These are phyloP conservation scores for Naganishia albida DNA, from an alignment of 1,284 basidiomycete species.

Conservation along the genomic window DNA sequence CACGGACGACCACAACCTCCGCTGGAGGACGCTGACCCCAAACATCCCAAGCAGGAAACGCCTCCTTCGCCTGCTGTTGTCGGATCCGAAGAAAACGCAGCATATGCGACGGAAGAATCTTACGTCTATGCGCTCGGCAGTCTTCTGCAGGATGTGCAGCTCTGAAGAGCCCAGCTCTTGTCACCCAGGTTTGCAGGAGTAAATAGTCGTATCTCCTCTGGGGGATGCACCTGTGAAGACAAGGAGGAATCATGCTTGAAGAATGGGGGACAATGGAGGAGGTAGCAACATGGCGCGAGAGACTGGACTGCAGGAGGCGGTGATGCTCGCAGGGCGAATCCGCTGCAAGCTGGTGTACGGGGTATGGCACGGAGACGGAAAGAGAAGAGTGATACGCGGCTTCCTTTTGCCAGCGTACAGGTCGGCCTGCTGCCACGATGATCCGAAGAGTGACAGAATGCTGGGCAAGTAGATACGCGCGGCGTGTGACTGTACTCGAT, in stretches of 20 bases:
- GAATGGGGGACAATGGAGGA: neutral
- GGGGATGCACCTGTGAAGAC: neutral
- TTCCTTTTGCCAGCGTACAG: no score
- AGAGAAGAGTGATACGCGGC: no score
- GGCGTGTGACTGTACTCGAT: no score
- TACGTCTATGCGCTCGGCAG: constrained; percentile 19
- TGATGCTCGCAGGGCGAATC: neutral
- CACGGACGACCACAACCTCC: constrained; percentile 10
- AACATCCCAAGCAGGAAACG: neutral
- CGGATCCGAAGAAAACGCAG: neutral
- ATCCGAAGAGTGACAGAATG: no score
- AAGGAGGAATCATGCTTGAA: constrained; percentile 1
- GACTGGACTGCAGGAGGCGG: neutral
- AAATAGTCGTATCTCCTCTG: neutral
- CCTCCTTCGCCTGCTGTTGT: neutral
- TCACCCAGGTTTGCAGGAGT: neutral
- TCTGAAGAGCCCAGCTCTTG: neutral
- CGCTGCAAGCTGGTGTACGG: no score
- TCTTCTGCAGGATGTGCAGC: constrained; percentile 20
- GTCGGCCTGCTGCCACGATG: no score
- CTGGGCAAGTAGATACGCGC: no score
- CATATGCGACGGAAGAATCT: constrained; percentile 10
- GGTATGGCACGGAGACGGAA: no score
- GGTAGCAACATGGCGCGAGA: neutral
- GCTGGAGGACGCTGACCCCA: neutral